Evolutionary conservation across 2,329 filamentous ascomycete species (phyloP), one percentile per base, ranked within the genome.

Genomic region (Epichloe coenophiala): DNA sequence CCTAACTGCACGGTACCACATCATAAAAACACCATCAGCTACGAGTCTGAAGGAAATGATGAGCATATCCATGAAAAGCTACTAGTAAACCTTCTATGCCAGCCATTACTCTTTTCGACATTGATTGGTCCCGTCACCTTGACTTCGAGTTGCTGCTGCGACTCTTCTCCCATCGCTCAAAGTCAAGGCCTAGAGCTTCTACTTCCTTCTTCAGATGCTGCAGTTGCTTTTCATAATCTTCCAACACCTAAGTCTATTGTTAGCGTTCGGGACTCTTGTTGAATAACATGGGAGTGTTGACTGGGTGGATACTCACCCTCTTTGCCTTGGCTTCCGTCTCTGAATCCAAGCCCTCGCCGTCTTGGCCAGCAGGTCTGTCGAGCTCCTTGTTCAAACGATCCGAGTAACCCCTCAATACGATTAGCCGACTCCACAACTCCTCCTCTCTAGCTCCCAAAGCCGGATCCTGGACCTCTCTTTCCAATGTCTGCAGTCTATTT

Each of bases 381-480:
- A 88, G 75, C 70, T 93, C 86, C 58, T 78, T 80, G 61, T 84
- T 83, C 58, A 94, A 67, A 59, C 81, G 77, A 57, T 83, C 79
- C 21, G 85, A 83, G 56, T 88, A 80, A 54, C 86, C 84, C 56
- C 85, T 74, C 45, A 93, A 71, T 38, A 84, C 78, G 46, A 89
- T 83, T 69, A 93, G 78, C 44, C 87, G 74, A 56, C 86, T 88
- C 87, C 87, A 93, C 43, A 93, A 80, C 70, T 93, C 87, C 66
- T 93, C 88, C 62, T 88, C 83, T 57, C 86, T 73, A 3, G 86
- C 86, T 38, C 78, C 78, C 50, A 91, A 74, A 7, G 82, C 81
- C 7, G 88, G 87, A 60, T 93, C 87, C 56, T 82, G 80, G 31
- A 88, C 78, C 47, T 74, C 73, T 60, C 80, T 78, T 63, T 90